A percentile compares a stretch with the other conserved stretches of the same genome.
Evolutionary conservation across 129 eudicot genomes (phyloP).

Genomic region (Flaveria trinervia): DNA sequence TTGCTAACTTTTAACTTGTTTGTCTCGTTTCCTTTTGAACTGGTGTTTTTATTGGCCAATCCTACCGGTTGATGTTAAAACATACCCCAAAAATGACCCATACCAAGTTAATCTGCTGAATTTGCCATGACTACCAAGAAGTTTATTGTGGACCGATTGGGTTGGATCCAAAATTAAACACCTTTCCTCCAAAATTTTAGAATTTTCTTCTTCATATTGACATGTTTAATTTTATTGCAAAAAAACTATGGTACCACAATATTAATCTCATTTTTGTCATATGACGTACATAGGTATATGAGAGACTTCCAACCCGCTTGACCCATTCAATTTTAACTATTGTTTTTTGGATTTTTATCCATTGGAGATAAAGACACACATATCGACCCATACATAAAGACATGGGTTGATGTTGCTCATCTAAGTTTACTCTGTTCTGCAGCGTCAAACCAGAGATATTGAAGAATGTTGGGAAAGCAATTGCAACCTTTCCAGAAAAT

Average conservation of each 20-base stretch:
- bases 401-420: neutral
- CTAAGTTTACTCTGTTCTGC: constrained; percentile 27
- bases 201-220: neutral
- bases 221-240: neutral
- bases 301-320: neutral
- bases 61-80: neutral
- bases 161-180: neutral
- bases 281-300: neutral
- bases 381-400: neutral
- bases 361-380: neutral
- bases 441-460: constrained; percentile 91
- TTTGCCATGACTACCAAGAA: neutral
- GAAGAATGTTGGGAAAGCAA: constrained; percentile 82
- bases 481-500: constrained; percentile 70
- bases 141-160: neutral
- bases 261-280: neutral
- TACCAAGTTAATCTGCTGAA: neutral
- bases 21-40: neutral
- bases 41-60: neutral
- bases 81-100: no score
- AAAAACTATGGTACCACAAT: neutral
- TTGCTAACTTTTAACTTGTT: neutral
- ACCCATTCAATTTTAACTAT: neutral
- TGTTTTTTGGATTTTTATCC: neutral
- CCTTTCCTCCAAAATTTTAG: neutral